A percentile compares a stretch with the other conserved stretches of the same genome.
Evolutionary conservation across 371 early-diverging fungal genomes (phyloP).

Genomic region (Mortierella sp.): DNA sequence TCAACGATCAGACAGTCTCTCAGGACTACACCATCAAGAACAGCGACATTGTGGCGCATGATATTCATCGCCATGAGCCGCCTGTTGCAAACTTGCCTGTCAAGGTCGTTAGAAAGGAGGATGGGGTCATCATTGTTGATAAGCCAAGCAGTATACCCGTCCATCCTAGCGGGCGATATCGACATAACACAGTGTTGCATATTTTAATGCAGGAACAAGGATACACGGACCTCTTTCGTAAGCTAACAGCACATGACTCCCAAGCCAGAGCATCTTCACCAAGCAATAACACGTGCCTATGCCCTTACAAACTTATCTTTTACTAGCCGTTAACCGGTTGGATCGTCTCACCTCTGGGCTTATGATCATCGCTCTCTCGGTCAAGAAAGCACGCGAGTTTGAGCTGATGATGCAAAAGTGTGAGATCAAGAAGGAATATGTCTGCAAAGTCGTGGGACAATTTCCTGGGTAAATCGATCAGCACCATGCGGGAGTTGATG

Average conservation of each 20-base stretch:
- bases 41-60: slow-evolving; percentile 82
- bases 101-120: slow-evolving; percentile 70
- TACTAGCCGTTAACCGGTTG: slow-evolving; percentile 83
- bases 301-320: not conserved
- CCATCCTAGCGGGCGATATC: slow-evolving; percentile 84
- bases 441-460: slow-evolving; percentile 86
- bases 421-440: slow-evolving; percentile 85
- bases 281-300: not conserved
- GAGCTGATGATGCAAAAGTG: slow-evolving; percentile 73
- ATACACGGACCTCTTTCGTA: slow-evolving; percentile 75
- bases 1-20: slow-evolving; percentile 74
- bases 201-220: slow-evolving; percentile 79
- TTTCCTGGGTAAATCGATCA: slow-evolving; percentile 89
- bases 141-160: slow-evolving; percentile 94
- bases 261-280: not conserved
- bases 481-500: too few relatives aligned
- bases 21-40: slow-evolving; percentile 70
- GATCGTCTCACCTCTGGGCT: slow-evolving; percentile 95
- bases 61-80: slow-evolving; percentile 96
- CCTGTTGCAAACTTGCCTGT: slow-evolving; percentile 78
- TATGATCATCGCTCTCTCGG: slow-evolving; percentile 79
- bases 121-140: slow-evolving; percentile 81
- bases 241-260: too few relatives aligned
- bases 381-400: slow-evolving; percentile 69
- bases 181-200: slow-evolving; percentile 86